These are phyloP conservation scores for Ensete ventricosum DNA, from an alignment of 176 grass and related monocot genomes.

Conservation along the genomic window DNA sequence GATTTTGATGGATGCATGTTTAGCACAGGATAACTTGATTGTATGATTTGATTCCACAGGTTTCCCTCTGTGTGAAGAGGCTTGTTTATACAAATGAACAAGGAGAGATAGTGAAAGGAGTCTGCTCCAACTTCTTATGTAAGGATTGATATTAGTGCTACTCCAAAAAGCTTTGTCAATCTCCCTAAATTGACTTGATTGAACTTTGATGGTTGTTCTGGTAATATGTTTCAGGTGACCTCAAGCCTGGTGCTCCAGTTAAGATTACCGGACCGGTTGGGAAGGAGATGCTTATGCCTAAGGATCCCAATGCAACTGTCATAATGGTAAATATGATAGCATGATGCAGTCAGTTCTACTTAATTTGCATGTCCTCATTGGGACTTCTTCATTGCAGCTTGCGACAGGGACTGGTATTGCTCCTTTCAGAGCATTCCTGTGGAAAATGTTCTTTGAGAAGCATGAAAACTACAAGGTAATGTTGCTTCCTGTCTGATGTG, in stretches of 20 bases:
- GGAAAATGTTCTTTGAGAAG: slow-evolving; percentile 99
- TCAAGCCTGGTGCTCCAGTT: slow-evolving; percentile 62
- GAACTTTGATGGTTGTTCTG: background rate
- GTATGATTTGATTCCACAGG: slow-evolving; percentile 29
- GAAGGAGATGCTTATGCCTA: slow-evolving; percentile 99
- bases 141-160: slow-evolving; percentile 7
- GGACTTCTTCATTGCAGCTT: slow-evolving; percentile 46
- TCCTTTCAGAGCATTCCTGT: slow-evolving; percentile 75
- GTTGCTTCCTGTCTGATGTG: background rate
- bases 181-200: background rate
- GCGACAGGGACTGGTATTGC: slow-evolving; percentile 89
- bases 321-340: slow-evolving; percentile 49
- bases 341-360: background rate
- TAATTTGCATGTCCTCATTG: background rate
- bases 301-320: slow-evolving; percentile 71
- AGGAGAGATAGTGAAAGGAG: slow-evolving; percentile 86
- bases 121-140: slow-evolving; percentile 96
- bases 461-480: slow-evolving; percentile 83
- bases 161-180: background rate
- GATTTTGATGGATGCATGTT: background rate
- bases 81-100: slow-evolving; percentile 88
- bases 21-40: background rate
- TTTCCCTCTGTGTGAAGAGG: slow-evolving; percentile 88
- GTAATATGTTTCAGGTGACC: slow-evolving; percentile 40
- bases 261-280: slow-evolving; percentile 88